A percentile compares a stretch with the other conserved stretches of the same genome.
Conservation (phyloP, 2,329 filamentous ascomycete species). For the Thelonectria olida region DNA sequence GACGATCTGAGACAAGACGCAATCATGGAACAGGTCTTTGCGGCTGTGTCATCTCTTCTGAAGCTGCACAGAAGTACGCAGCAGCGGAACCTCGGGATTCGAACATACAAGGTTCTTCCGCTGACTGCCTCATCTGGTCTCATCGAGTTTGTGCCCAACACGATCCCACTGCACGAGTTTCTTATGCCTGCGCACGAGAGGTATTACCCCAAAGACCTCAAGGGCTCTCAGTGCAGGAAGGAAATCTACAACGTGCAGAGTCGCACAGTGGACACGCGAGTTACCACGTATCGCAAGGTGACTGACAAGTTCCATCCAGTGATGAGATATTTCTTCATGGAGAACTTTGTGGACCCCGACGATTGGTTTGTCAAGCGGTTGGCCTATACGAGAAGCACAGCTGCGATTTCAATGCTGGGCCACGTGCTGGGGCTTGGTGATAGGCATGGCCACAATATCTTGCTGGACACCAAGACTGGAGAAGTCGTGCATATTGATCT, state of each 20-base stretch:
- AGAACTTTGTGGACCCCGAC: slow-evolving; percentile 91
- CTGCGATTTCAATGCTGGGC: slow-evolving; percentile 93
- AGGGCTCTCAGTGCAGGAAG: slow-evolving; percentile 78
- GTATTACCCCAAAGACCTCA: slow-evolving; percentile 87
- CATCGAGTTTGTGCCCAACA: slow-evolving; percentile 97
- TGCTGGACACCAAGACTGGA: slow-evolving; percentile 87
- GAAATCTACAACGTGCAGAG: slow-evolving; percentile 79
- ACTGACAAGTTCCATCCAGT: slow-evolving; percentile 88
- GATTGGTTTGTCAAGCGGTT: slow-evolving; percentile 93
- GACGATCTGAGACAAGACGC: slow-evolving; percentile 97
- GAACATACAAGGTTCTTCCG: slow-evolving; percentile 97
- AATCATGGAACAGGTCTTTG: slow-evolving; percentile 99
- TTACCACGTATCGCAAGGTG: slow-evolving; percentile 80
- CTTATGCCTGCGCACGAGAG: slow-evolving; percentile 88
- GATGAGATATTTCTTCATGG: slow-evolving; percentile 97
- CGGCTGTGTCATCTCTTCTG: slow-evolving; percentile 90
- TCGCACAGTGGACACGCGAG: slow-evolving; percentile 73
- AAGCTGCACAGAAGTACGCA: slow-evolving; percentile 87
- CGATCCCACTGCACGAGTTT: slow-evolving; percentile 90
- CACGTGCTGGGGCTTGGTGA: slow-evolving; percentile 94
- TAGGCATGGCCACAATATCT: slow-evolving; percentile 95
- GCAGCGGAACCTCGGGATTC: slow-evolving; percentile 87
- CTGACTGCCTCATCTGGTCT: slow-evolving; percentile 86
- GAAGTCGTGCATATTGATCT: slow-evolving; percentile 98
- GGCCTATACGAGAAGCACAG: slow-evolving; percentile 92